phyloP scores from a whole-genome alignment of 208 protist genomes.

The Trypanosoma lewisi region DNA sequence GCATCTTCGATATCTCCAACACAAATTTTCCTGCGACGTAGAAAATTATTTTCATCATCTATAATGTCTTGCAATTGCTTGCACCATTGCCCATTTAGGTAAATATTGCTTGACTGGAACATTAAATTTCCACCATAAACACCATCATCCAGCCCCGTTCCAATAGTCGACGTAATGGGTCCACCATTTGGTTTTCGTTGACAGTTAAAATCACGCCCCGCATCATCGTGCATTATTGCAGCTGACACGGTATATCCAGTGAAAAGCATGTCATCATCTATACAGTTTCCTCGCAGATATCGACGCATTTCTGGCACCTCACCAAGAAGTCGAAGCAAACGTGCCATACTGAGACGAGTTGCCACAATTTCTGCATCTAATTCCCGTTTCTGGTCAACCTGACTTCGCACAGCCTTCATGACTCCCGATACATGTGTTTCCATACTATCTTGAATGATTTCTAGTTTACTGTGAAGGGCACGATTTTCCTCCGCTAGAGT shows the following conservation, averaged over 20 bases:
- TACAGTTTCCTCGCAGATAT: slow-evolving; percentile 53
- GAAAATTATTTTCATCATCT: slow-evolving; percentile 65
- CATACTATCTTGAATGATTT: slow-evolving; percentile 18
- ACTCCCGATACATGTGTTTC: slow-evolving; percentile 20
- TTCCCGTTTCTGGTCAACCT: slow-evolving; percentile 26
- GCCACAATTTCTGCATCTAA: slow-evolving; percentile 58
- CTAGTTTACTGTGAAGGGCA: slow-evolving; percentile 19
- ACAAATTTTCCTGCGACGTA: slow-evolving; percentile 60
- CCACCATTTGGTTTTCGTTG: slow-evolving; percentile 18
- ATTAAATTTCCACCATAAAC: slow-evolving; percentile 66
- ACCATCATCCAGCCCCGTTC: slow-evolving; percentile 78
- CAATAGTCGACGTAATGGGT: neutral
- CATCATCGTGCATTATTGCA: neutral
- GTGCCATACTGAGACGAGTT: slow-evolving; percentile 64
- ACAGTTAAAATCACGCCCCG: neutral
- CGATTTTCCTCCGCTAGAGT: slow-evolving; percentile 21
- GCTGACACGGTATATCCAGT: slow-evolving; percentile 27
- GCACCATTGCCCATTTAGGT: slow-evolving; percentile 76
- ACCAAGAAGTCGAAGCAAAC: slow-evolving; percentile 66
- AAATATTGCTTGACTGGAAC: slow-evolving; percentile 77
- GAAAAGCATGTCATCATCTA: slow-evolving; percentile 61
- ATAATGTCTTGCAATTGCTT: slow-evolving; percentile 67
- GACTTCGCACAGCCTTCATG: slow-evolving; percentile 12
- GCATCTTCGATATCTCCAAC: slow-evolving; percentile 65
- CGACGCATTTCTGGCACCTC: slow-evolving; percentile 66